Evolutionary conservation across 2,329 filamentous ascomycete genomes (phyloP).

Genomic region (Penicillium sp.): DNA sequence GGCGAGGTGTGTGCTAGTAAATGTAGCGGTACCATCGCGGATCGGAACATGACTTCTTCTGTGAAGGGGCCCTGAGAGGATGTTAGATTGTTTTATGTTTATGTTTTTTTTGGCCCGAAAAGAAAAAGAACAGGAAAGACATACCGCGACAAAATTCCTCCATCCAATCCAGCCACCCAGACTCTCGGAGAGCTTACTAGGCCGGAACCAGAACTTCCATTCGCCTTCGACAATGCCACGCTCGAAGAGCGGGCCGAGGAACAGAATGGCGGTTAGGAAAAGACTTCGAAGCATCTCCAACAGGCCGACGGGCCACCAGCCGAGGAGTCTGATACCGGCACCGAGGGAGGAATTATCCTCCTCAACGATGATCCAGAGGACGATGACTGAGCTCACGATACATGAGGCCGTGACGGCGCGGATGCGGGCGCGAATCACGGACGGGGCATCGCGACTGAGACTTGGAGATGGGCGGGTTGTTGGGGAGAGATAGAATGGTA

Average conservation of each 20-base stretch:
- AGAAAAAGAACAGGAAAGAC: conserved; percentile 27
- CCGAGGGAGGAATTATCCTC: conserved; percentile 43
- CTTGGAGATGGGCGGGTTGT: conserved; percentile 69
- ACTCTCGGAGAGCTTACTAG: conserved; percentile 50
- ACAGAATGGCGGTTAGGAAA: conserved; percentile 67
- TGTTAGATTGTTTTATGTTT: background rate
- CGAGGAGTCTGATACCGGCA: conserved; percentile 61
- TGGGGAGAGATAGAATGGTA: conserved; percentile 77
- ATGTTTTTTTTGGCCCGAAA: no score
- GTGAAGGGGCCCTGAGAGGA: conserved; percentile 66
- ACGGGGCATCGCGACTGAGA: conserved; percentile 76
- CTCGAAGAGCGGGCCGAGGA: conserved; percentile 77
- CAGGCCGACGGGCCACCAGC: conserved; percentile 67
- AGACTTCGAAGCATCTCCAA: conserved; percentile 56
- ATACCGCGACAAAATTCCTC: conserved; percentile 76
- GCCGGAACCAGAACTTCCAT: conserved; percentile 57
- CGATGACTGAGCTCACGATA: conserved; percentile 56
- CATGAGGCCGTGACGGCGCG: conserved; percentile 71
- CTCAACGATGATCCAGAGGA: conserved; percentile 56
- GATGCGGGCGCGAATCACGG: conserved; percentile 79
- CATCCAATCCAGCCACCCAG: conserved; percentile 70
- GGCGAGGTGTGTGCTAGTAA: conserved; percentile 57
- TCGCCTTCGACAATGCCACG: conserved; percentile 61
- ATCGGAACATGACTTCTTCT: conserved; percentile 89
- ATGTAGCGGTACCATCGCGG: conserved; percentile 72